These are phyloP conservation scores for Vigna nakashimae DNA, from an alignment of 306 rosid species.

Conservation along the genomic window DNA sequence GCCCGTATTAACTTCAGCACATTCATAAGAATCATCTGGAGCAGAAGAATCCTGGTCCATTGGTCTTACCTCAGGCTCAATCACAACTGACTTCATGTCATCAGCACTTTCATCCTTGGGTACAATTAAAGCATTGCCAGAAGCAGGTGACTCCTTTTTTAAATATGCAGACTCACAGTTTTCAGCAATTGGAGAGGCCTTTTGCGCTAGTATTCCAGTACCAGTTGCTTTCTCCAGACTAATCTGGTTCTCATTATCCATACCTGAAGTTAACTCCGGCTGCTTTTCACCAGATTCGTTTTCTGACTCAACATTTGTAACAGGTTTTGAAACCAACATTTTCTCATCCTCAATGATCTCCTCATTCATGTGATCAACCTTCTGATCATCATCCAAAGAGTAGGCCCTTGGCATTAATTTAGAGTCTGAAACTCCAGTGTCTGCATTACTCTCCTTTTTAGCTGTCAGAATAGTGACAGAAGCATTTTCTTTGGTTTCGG, in stretches of 20 bases:
- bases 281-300: conserved; percentile 57
- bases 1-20: conserved; percentile 38
- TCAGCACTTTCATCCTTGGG: conserved; percentile 29
- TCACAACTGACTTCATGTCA: conserved; percentile 22
- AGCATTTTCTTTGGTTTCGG: conserved; percentile 42
- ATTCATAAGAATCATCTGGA: conserved; percentile 36
- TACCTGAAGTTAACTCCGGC: conserved; percentile 56
- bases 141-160: conserved; percentile 45
- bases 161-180: conserved; percentile 35
- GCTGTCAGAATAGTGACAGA: conserved; percentile 35
- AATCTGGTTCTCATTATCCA: conserved; percentile 48
- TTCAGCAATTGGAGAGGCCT: conserved; percentile 44
- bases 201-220: conserved; percentile 31
- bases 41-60: conserved; percentile 42
- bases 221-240: conserved; percentile 37
- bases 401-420: conserved; percentile 41
- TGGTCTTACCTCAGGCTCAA: conserved; percentile 34
- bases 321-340: conserved; percentile 51
- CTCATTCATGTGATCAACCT: conserved; percentile 49
- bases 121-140: conserved; percentile 37
- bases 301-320: conserved; percentile 51
- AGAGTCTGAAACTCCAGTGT: conserved; percentile 56
- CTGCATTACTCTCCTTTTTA: conserved; percentile 54
- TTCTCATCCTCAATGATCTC: conserved; percentile 45
- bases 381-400: conserved; percentile 54